A percentile compares a stretch with the other conserved stretches of the same genome.
phyloP scores from a whole-genome alignment of 192 early-diverging fungal species.

The Podochytrium sp. region DNA sequence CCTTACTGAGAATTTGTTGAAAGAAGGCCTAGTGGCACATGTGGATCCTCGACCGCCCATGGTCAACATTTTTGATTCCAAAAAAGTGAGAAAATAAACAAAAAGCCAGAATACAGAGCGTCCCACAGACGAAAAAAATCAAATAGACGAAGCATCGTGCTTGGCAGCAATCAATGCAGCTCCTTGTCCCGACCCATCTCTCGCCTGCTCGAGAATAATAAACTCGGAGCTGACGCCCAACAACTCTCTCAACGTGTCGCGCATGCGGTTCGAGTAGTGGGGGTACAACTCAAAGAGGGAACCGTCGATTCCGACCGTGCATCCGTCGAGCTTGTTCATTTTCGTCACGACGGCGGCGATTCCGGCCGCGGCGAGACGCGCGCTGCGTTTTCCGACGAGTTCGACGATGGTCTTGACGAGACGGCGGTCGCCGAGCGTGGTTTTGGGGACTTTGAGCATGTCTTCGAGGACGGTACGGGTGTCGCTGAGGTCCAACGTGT shows the following conservation, averaged over 20 bases:
- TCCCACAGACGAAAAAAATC: too few relatives aligned
- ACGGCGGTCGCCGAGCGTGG: constrained; percentile 67
- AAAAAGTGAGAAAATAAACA: too few relatives aligned
- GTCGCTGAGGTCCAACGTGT: constrained; percentile 62
- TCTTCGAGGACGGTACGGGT: constrained; percentile 64
- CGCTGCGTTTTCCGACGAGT: constrained; percentile 82
- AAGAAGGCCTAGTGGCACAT: too few relatives aligned
- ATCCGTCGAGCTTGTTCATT: constrained; percentile 54
- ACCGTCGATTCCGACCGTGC: constrained; percentile 88
- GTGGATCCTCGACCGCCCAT: too few relatives aligned
- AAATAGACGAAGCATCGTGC: too few relatives aligned
- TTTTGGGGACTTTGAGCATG: constrained; percentile 64
- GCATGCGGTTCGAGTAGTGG: constrained; percentile 78
- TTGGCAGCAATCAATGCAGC: constrained; percentile 59
- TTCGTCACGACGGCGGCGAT: constrained; percentile 71
- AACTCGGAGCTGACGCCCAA: constrained; percentile 61
- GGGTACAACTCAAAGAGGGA: constrained; percentile 91
- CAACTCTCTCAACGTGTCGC: constrained; percentile 72
- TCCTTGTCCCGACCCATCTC: constrained; percentile 78
- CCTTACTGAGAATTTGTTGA: too few relatives aligned
- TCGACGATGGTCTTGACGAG: constrained; percentile 74
- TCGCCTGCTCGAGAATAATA: constrained; percentile 72
- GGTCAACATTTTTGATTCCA: too few relatives aligned
- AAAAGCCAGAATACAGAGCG: too few relatives aligned
- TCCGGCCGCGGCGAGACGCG: constrained; percentile 70